Evolutionary conservation across 208 protist species (phyloP).

Genomic region (Herpetomonas tarakana): DNA sequence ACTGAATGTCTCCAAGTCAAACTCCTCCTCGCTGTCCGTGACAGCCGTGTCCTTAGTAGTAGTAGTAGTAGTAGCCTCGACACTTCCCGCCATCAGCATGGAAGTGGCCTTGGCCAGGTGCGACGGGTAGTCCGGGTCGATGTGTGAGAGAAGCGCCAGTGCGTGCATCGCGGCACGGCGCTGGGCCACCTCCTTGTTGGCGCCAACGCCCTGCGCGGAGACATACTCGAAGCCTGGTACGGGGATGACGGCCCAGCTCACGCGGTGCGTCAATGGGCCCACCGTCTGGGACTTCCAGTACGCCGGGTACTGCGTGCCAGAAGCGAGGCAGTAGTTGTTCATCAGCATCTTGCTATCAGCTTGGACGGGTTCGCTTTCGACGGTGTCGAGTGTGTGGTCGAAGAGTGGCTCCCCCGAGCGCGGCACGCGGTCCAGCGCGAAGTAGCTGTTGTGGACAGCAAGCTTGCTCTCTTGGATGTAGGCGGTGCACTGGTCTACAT

Average conservation of each 20-base stretch:
- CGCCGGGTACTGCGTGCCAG: slow-evolving; percentile 17
- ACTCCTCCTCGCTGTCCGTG: slow-evolving; percentile 20
- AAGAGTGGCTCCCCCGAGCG: slow-evolving; percentile 58
- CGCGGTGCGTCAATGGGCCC: slow-evolving; percentile 44
- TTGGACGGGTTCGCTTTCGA: slow-evolving; percentile 35
- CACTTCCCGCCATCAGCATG: no score
- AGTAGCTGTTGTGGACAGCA: slow-evolving; percentile 45
- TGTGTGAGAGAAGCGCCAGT: slow-evolving; percentile 54
- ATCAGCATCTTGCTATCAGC: slow-evolving; percentile 38
- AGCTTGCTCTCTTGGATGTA: slow-evolving; percentile 55
- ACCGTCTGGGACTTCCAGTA: slow-evolving; percentile 45
- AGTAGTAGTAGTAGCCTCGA: no score
- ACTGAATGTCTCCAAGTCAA: slow-evolving; percentile 27
- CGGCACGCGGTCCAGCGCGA: slow-evolving; percentile 53
- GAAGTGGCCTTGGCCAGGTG: not conserved
- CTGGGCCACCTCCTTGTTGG: slow-evolving; percentile 48
- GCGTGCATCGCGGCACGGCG: slow-evolving; percentile 78
- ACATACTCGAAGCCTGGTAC: slow-evolving; percentile 68
- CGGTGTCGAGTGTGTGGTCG: slow-evolving; percentile 60
- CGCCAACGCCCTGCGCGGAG: slow-evolving; percentile 55
- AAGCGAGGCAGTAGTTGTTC: slow-evolving; percentile 37
- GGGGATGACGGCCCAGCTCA: slow-evolving; percentile 47
- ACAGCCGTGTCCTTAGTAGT: not conserved
- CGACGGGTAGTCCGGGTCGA: slow-evolving; percentile 67
- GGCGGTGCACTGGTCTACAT: slow-evolving; percentile 50